Evolutionary conservation across 2,329 filamentous ascomycete species (phyloP).

Genomic region (Pestalotiopsis fici): DNA sequence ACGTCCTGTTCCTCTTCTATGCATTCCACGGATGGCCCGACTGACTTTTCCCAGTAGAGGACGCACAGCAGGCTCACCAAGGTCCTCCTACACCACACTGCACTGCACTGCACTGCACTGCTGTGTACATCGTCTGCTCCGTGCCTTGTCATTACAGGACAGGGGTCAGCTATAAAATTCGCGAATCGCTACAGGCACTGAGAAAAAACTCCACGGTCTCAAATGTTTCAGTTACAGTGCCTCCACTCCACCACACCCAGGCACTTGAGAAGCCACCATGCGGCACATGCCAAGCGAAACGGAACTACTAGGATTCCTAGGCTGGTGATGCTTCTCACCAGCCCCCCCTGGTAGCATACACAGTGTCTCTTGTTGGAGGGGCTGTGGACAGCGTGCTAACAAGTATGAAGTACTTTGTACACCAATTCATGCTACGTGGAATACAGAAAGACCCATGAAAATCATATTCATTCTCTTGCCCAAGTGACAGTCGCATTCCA

Average conservation of each 20-base stretch:
- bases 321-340: not conserved
- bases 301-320: not conserved
- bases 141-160: not conserved
- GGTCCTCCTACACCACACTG: no score
- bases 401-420: no score
- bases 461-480: no score
- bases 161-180: not conserved
- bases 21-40: no score
- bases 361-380: no score
- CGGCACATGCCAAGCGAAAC: constrained; percentile 5
- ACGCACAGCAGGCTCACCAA: not conserved
- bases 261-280: not conserved
- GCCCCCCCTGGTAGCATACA: not conserved
- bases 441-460: no score
- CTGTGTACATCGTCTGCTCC: not conserved
- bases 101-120: no score
- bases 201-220: not conserved
- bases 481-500: no score
- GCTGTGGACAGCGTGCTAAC: no score
- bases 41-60: not conserved
- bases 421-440: no score
- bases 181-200: constrained; percentile 2
- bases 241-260: not conserved
- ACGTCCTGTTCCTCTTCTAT: no score
- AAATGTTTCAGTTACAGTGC: constrained; percentile 3